Evolutionary conservation across 441 rosid genomes (phyloP).

Genomic region (Gossypium schwendimanii): DNA sequence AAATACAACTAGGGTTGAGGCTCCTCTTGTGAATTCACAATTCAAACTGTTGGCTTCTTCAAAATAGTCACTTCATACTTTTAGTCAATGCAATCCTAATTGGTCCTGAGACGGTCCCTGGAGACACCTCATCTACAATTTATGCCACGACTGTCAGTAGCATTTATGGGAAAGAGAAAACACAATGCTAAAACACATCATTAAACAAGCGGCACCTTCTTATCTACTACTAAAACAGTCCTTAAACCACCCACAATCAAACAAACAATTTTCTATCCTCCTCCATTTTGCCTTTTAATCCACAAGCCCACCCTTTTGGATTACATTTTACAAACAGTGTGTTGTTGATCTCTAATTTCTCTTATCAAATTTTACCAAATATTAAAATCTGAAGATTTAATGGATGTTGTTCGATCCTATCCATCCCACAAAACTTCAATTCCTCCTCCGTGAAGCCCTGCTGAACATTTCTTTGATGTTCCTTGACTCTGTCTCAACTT

Average conservation of each 20-base stretch:
- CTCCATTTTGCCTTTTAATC: background rate
- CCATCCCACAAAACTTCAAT: constrained; percentile 15
- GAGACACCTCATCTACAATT: background rate
- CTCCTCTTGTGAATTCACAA: background rate
- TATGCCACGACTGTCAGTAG: background rate
- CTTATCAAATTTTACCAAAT: background rate
- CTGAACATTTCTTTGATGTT: constrained; percentile 84
- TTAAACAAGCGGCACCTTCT: background rate
- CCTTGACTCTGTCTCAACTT: constrained; percentile 65
- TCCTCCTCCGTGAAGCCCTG: constrained; percentile 53
- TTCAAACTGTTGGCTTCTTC: background rate
- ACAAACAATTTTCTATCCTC: background rate
- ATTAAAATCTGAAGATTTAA: background rate
- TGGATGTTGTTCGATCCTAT: background rate
- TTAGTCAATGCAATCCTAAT: too few species aligned
- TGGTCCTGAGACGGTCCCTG: too few species aligned
- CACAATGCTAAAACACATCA: background rate
- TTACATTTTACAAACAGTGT: background rate
- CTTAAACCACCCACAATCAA: background rate
- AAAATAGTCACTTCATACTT: too few species aligned
- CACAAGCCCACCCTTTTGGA: background rate
- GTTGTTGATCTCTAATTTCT: background rate
- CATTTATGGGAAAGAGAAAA: too few species aligned
- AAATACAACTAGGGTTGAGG: background rate
- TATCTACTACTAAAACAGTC: background rate